Conservation (phyloP, 768 basidiomycete genomes). For the Tephrocybe sp. region DNA sequence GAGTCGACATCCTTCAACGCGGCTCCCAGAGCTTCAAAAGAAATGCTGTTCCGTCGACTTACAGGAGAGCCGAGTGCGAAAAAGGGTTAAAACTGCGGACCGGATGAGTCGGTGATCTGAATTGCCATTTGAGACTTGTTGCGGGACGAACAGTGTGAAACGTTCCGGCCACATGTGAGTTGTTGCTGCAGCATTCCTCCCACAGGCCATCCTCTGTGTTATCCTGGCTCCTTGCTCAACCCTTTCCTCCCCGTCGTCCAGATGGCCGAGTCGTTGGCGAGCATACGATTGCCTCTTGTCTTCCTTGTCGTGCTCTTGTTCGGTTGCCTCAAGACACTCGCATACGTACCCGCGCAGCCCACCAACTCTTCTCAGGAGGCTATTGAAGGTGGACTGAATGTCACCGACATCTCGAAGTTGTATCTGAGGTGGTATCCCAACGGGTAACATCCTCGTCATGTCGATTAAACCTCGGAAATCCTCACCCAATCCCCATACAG, state of each 20-base stretch:
- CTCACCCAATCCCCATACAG: constrained; percentile 26
- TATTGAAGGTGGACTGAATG: constrained; percentile 45
- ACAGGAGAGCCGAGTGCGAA: not conserved
- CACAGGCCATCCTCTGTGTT: not conserved
- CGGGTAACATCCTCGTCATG: too few species aligned
- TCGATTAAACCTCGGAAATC: too few species aligned
- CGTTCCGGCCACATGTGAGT: constrained; percentile 15
- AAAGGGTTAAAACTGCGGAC: not conserved
- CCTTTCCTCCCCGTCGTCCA: not conserved
- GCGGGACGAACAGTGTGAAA: constrained; percentile 9
- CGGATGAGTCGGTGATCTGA: not conserved
- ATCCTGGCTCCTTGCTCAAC: not conserved
- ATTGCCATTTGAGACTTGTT: constrained; percentile 3
- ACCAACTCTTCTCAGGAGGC: constrained; percentile 61
- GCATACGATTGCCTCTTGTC: not conserved
- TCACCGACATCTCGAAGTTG: constrained; percentile 58
- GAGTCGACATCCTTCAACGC: too few species aligned
- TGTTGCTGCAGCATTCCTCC: constrained; percentile 1
- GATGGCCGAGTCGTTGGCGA: constrained; percentile 4
- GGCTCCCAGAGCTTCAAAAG: too few species aligned
- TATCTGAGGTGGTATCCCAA: constrained; percentile 60
- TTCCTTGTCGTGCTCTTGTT: constrained; percentile 17
- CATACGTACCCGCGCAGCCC: constrained; percentile 72
- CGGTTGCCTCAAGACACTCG: constrained; percentile 20
- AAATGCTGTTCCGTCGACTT: too few species aligned